Percentiles rank a stretch among this genome's conserved stretches.
phyloP scores from a whole-genome alignment of 2,329 filamentous ascomycete species.

The Aspergillus japonicus region DNA sequence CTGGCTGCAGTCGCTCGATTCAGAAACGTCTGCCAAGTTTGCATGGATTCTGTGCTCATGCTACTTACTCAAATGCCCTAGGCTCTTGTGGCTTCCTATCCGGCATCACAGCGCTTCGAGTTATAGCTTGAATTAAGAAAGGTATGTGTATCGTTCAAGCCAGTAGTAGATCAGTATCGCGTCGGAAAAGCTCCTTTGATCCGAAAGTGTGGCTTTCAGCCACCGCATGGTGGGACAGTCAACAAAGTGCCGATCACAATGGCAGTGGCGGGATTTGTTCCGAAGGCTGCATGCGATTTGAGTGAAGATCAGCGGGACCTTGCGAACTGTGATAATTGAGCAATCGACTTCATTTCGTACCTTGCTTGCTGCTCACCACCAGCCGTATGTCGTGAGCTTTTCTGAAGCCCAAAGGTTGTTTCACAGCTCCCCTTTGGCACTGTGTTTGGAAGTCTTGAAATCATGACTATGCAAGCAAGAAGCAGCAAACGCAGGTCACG shows the following conservation, averaged over 20 bases:
- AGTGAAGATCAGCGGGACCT: conserved; percentile 1
- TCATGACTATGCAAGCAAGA: not conserved
- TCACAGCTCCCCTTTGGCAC: not conserved
- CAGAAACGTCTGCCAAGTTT: too few relatives aligned
- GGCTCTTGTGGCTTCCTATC: too few relatives aligned
- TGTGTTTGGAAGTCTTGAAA: not conserved
- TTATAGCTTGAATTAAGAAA: too few relatives aligned
- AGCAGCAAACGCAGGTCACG: not conserved
- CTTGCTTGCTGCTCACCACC: conserved; percentile 2
- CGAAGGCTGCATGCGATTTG: conserved; percentile 1
- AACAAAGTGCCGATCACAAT: conserved; percentile 13
- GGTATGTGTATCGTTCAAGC: not conserved
- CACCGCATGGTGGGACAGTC: not conserved
- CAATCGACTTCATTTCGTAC: not conserved
- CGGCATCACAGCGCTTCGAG: too few relatives aligned
- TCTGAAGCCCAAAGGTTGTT: not conserved
- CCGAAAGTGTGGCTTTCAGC: not conserved
- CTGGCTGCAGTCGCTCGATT: too few relatives aligned
- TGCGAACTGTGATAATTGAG: not conserved
- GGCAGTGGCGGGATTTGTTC: conserved; percentile 3
- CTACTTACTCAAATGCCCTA: too few relatives aligned
- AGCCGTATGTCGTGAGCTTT: not conserved
- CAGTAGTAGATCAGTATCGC: not conserved
- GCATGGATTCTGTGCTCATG: too few relatives aligned
- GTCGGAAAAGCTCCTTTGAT: not conserved